phyloP scores from a whole-genome alignment of 768 basidiomycete genomes.

The Suillus sp. region DNA sequence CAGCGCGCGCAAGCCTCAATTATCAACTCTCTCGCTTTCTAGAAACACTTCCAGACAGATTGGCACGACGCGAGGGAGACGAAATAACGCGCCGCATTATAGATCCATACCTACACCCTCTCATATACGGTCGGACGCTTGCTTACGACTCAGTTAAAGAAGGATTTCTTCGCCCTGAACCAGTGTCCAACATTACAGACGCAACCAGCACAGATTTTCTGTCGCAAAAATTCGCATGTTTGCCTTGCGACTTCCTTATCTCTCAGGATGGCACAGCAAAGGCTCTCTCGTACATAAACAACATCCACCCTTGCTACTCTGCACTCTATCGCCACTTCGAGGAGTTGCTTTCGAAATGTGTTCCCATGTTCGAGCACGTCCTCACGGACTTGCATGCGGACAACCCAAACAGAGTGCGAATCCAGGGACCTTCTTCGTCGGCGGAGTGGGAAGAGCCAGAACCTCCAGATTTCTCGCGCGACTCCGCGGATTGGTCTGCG shows the following conservation, averaged over 20 bases:
- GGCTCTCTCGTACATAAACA: constrained; percentile 56
- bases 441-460: constrained; percentile 51
- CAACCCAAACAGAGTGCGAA: constrained; percentile 46
- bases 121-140: constrained; percentile 44
- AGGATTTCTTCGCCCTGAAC: constrained; percentile 26
- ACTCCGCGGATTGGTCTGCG: constrained; percentile 47
- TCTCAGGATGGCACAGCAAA: constrained; percentile 31
- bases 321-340: constrained; percentile 37
- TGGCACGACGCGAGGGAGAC: constrained; percentile 17
- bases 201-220: constrained; percentile 41
- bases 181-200: constrained; percentile 25
- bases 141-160: constrained; percentile 31
- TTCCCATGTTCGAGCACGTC: constrained; percentile 54
- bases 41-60: constrained; percentile 8
- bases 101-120: constrained; percentile 42
- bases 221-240: constrained; percentile 41
- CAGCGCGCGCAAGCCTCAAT: constrained; percentile 21
- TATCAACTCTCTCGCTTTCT: constrained; percentile 28
- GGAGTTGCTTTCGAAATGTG: constrained; percentile 35
- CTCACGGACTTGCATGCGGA: constrained; percentile 54
- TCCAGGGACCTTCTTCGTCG: constrained; percentile 44
- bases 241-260: constrained; percentile 48
- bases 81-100: constrained; percentile 34
- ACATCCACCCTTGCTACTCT: constrained; percentile 41
- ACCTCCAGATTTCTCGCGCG: constrained; percentile 49